Percentiles rank a stretch among this genome's conserved stretches.
Conservation (phyloP, 768 basidiomycete species). For the Russula virescens region DNA sequence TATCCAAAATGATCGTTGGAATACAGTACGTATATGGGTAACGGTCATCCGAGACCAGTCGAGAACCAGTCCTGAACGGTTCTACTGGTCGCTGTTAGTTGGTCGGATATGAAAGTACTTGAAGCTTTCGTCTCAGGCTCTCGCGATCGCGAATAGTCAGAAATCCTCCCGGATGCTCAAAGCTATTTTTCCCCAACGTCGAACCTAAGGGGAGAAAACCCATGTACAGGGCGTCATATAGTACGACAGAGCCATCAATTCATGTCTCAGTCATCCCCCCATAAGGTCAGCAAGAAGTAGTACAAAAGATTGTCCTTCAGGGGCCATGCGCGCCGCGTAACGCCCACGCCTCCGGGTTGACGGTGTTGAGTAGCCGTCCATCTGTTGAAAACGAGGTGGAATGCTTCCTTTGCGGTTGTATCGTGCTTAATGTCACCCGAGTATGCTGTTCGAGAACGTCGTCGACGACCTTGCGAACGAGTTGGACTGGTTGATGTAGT, state of each 20-base stretch:
- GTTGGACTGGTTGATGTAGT: conserved; percentile 45
- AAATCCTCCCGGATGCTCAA: too few species aligned
- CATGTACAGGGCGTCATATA: not conserved
- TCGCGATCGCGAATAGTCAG: too few species aligned
- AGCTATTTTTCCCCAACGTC: too few species aligned
- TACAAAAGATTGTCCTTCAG: conserved; percentile 25
- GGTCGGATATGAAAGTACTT: too few species aligned
- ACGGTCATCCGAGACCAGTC: too few species aligned
- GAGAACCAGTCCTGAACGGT: too few species aligned
- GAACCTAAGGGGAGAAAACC: too few species aligned
- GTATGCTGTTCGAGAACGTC: conserved; percentile 47
- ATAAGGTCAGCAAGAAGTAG: conserved; percentile 13
- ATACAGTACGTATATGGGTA: too few species aligned
- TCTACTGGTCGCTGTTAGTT: too few species aligned
- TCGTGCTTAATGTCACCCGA: conserved; percentile 36
- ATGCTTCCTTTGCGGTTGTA: conserved; percentile 37
- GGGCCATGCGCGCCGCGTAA: conserved; percentile 18
- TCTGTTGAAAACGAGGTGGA: conserved; percentile 36
- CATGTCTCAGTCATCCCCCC: not conserved
- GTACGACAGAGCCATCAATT: not conserved
- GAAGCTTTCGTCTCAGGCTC: too few species aligned
- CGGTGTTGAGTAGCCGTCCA: conserved; percentile 23
- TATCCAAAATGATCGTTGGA: too few species aligned
- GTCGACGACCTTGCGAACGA: conserved; percentile 51
- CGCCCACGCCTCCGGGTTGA: conserved; percentile 8